Base-by-base conservation (phyloP, 208 protist genomes). In the Borovskyia barvae region DNA sequence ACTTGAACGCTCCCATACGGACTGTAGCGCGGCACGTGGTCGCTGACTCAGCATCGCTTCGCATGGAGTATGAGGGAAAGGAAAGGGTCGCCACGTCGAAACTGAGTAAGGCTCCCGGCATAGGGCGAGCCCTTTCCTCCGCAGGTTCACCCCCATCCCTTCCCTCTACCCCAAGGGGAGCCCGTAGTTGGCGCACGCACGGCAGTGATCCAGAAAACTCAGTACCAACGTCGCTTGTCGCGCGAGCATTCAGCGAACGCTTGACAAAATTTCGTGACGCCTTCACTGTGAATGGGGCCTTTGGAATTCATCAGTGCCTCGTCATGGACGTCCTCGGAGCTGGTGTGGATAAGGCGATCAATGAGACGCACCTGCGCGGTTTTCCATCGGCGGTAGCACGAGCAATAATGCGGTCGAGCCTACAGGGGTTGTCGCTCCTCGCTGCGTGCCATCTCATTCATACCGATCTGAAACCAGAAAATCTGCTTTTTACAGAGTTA, bases 401-500 rank as follows among this genome's bases (percentile, higher is more conserved):
- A 30, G 47, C 78, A 25, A 93, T 93, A 28, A 37, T 90, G 35
- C 41, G 52, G 11, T 79, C 75, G 4, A 57, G 62, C 15, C 62
- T 87, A 36, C 68, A 70, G 36, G 75, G 69, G 3, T 75, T 98
- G 8, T 80, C 93, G 39, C 84, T 95, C 56, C 66, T 98, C 6
- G 96, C 98, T 56, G 46, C 50, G 9, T 89, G 94, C 51, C 41
- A 80, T 36, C 82, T 98, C 62, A 91, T 97, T 43, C 96, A 98
- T 77, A 97, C 90, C 1, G 95, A 98, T 63, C 57, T 98, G 24
- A 98, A 97, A 50, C 84, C 95, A 3, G 91, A 97, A 66, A 97
- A 96, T 64, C 66, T 97, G n/a, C 52, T 97, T 5, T 82, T 83
- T 51, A 37, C 67, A 6, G 70, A 87, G 28, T 46, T 80, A 2